Evolutionary conservation across 257 asterid species (phyloP), one percentile per base, ranked within the genome.

Genomic region (Anisodus tanguticus): DNA sequence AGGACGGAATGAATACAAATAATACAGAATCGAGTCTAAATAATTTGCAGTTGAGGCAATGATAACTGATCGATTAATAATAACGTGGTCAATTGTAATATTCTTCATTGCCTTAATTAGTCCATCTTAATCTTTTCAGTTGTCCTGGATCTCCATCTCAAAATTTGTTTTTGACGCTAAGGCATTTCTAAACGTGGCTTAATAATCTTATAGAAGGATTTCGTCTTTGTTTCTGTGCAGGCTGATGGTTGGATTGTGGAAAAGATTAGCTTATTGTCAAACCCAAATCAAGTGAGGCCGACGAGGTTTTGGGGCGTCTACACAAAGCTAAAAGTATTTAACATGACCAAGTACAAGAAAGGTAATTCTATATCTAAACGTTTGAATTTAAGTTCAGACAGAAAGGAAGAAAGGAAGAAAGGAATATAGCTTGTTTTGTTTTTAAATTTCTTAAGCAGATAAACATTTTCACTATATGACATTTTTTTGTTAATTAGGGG

Each of bases 181-280:
- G 63, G 47, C 63, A 76, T 51, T 13, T 6, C 63, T 76, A 51
- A 63, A 22, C 13, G 63, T 59, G 62, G 62, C 53, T 57, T 66
- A n/a, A 39, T 70, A 62, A 11, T 57, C 59, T 84, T 59, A 51
- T 37, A 80, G 82, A 86, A 45, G 80, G 68, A 72, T 83, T 82
- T 87, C 77, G 80, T 19, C 47, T 66, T 85, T 86, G 80, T 66
- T 87, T 69, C 82, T 67, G 26, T 85, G 90, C 93, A 97, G 98
- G 96, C 93, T 82, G 99, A 97, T 84, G 99, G 98, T 79, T 97
- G 99, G 99, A 88, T 95, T 85, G 99, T 97, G 91, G 94, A 91
- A 87, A 91, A 93, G 86, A 95, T 97, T 69, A 92, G 95, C 87
- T 89, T 95, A 58, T 88, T 97, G 74, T 92, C 94, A 64, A 97